phyloP scores from a whole-genome alignment of 495 filamentous ascomycete genomes.

The Lophiotrema nucula region DNA sequence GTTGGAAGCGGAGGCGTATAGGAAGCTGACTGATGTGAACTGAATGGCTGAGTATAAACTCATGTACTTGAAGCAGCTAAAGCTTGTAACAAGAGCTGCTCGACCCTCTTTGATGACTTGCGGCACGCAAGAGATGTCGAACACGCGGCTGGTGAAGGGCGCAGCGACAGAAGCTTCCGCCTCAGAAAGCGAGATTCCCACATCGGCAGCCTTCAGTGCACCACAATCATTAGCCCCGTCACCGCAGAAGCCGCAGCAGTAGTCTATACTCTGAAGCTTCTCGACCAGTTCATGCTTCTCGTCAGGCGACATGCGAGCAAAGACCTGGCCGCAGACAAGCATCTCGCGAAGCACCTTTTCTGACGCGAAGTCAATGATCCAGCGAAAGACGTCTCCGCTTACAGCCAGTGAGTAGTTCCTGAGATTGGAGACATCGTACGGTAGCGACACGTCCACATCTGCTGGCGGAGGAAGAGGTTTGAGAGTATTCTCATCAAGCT shows the following conservation, averaged over 20 bases:
- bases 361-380: slow-evolving; percentile 87
- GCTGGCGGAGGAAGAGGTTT: slow-evolving; percentile 69
- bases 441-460: slow-evolving; percentile 75
- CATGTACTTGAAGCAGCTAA: slow-evolving; percentile 99
- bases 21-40: slow-evolving; percentile 97
- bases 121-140: slow-evolving; percentile 96
- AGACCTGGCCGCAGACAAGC: slow-evolving; percentile 89
- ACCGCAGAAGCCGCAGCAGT: slow-evolving; percentile 94
- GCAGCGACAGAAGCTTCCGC: slow-evolving; percentile 97
- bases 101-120: slow-evolving; percentile 91
- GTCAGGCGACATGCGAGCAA: slow-evolving; percentile 97
- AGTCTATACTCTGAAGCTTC: slow-evolving; percentile 94
- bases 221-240: slow-evolving; percentile 99
- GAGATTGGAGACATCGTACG: slow-evolving; percentile 75
- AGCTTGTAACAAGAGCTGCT: slow-evolving; percentile 92
- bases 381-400: slow-evolving; percentile 91
- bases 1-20: slow-evolving; percentile 94
- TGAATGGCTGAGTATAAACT: slow-evolving; percentile 98
- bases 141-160: slow-evolving; percentile 92
- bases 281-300: slow-evolving; percentile 98
- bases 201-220: slow-evolving; percentile 94
- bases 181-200: slow-evolving; percentile 97
- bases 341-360: slow-evolving; percentile 73
- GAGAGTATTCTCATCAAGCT: slow-evolving; percentile 73
- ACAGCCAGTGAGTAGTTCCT: slow-evolving; percentile 84